Conservation (phyloP, 768 basidiomycete genomes). For the Trametes cubensis region DNA sequence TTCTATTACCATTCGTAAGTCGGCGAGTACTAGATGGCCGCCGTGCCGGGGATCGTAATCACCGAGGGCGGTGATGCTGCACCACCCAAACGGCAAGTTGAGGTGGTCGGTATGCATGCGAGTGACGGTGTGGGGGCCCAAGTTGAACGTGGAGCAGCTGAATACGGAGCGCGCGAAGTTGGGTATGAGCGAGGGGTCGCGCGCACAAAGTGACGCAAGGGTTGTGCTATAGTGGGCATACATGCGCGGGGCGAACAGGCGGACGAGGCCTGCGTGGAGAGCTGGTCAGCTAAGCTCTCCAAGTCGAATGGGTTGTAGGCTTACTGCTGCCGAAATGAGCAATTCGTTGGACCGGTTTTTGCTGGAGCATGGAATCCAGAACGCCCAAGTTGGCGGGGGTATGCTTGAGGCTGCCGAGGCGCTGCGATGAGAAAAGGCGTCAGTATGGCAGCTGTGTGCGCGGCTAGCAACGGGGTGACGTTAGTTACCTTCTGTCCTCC, state of each 20-base stretch:
- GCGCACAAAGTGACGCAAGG: not conserved
- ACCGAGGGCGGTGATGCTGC: constrained; percentile 36
- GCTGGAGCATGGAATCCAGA: not conserved
- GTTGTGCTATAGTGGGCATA: not conserved
- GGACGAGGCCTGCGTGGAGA: not conserved
- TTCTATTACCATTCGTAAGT: constrained; percentile 30
- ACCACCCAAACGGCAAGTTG: constrained; percentile 40
- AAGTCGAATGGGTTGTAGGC: not conserved
- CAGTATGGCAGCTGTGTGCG: not conserved
- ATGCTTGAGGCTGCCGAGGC: not conserved
- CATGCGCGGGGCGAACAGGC: not conserved
- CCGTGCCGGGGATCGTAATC: constrained; percentile 33
- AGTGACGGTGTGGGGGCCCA: constrained; percentile 26
- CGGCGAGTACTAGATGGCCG: constrained; percentile 38
- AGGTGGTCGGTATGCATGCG: constrained; percentile 31
- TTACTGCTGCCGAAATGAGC: not conserved
- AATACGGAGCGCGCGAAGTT: constrained; percentile 35
- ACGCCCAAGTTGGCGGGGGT: not conserved
- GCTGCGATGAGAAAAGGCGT: not conserved
- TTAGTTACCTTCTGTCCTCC: not conserved
- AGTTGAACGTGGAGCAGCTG: constrained; percentile 35
- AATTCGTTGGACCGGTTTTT: not conserved
- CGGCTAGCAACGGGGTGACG: too few relatives aligned
- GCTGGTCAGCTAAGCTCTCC: not conserved
- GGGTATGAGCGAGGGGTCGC: not conserved